phyloP scores from a whole-genome alignment of 371 early-diverging fungal species.

The Fennellomyces sp. region DNA sequence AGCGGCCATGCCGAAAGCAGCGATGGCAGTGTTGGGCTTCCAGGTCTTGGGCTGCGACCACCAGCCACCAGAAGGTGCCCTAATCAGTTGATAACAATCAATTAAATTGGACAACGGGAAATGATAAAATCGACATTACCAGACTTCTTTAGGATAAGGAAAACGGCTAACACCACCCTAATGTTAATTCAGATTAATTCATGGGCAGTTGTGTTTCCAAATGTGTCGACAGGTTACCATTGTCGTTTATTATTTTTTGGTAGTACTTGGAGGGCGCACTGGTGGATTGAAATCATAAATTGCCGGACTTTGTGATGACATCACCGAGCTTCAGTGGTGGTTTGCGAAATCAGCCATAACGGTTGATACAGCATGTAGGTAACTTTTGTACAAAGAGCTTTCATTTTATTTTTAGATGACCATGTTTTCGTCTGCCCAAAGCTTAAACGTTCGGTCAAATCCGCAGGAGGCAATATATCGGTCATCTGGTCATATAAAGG shows the following conservation, averaged over 20 bases:
- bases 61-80: constrained; percentile 88
- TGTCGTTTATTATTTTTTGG: constrained; percentile 1
- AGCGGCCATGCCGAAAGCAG: constrained; percentile 65
- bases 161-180: constrained; percentile 66
- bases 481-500: constrained; percentile 56
- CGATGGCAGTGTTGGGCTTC: constrained; percentile 80
- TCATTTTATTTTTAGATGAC: constrained; percentile 31
- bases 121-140: constrained; percentile 34
- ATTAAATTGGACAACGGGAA: too few species aligned
- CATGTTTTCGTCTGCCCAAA: constrained; percentile 74
- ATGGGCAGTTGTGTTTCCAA: neutral
- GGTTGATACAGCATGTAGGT: too few species aligned
- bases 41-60: constrained; percentile 84
- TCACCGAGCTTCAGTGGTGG: too few species aligned
- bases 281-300: neutral
- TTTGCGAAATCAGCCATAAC: too few species aligned
- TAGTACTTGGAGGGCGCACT: neutral
- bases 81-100: too few species aligned
- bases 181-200: neutral
- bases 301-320: neutral
- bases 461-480: constrained; percentile 84
- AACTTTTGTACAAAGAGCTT: neutral
- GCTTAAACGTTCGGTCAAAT: constrained; percentile 94
- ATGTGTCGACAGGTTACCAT: neutral
- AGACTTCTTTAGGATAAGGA: constrained; percentile 71